Conservation (phyloP, 768 basidiomycete genomes). For the Lactarius pseudohatsudake region DNA sequence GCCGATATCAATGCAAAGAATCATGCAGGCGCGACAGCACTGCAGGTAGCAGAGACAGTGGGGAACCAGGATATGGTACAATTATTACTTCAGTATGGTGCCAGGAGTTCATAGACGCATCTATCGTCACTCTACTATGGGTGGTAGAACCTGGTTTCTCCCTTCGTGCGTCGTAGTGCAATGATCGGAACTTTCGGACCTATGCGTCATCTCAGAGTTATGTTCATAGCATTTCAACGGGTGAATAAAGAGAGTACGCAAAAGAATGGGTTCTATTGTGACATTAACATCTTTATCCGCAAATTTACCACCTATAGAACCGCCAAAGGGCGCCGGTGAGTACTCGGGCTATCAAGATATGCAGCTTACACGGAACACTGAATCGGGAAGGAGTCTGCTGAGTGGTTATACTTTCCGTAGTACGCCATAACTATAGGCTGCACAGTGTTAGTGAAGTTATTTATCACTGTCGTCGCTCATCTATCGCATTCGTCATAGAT, state of each 20-base stretch:
- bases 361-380: too few species aligned
- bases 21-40: background rate
- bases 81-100: background rate
- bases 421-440: too few species aligned
- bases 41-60: background rate
- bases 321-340: too few species aligned
- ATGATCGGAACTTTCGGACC: background rate
- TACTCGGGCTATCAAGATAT: too few species aligned
- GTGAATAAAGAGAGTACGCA: background rate
- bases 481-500: background rate
- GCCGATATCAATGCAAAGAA: background rate
- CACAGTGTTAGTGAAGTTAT: too few species aligned
- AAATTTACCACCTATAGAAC: constrained; percentile 58
- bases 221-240: background rate
- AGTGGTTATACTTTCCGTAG: too few species aligned
- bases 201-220: constrained; percentile 30
- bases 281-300: too few species aligned
- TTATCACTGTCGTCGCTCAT: background rate
- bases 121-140: background rate
- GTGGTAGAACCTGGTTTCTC: background rate
- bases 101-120: background rate
- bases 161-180: background rate
- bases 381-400: too few species aligned
- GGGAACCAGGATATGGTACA: background rate
- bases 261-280: background rate